Evolutionary conservation across 805 yeast species (phyloP), one percentile per base, ranked within the genome.

Genomic region (Lipomyces anomalus): DNA sequence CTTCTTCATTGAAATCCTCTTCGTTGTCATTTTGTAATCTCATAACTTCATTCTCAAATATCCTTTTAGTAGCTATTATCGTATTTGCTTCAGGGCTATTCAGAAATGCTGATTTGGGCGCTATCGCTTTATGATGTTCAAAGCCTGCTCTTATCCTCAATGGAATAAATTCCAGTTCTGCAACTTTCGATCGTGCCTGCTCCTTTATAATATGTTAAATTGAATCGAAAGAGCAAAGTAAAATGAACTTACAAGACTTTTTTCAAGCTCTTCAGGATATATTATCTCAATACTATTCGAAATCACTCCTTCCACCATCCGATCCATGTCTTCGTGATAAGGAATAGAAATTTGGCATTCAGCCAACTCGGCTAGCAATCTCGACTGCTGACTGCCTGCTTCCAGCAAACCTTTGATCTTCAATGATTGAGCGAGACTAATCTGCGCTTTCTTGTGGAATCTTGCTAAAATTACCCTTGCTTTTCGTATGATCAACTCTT

Each of bases 1-100:
- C 59, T 32, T 56, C 62, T 16, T 46, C 48, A 34, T 56, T 45
- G 37, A 57, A 57, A 9, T 40, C 22, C 20, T 51, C 58, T 39
- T 56, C 62, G 38, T 57, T 51, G 11, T 52, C 62, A 17, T 36
- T 32, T 9, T 33, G 22, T 6, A 44, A 40, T 18, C 38, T 33
- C 21, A 44, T 36, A 3, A 30, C 40, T 26, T 43, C 57, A 6
- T 44, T 30, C 22, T 50, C 47, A 22, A 41, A 46, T 7, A 29
- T 16, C 5, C 35, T 35, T 4, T 44, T 46, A n/a, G 42, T 34
- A 16, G 23, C 17, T 4, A 28, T 22, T n/a, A n/a, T n/a, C n/a
- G n/a, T n/a, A n/a, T n/a, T n/a, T n/a, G 20, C 9, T 22, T 17
- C 35, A n/a, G 16, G 16, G 26, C 9, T 43, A 28, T 9, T 21